Evolutionary conservation across 2,329 filamentous ascomycete genomes (phyloP).

Genomic region (Cladophialophora exuberans): DNA sequence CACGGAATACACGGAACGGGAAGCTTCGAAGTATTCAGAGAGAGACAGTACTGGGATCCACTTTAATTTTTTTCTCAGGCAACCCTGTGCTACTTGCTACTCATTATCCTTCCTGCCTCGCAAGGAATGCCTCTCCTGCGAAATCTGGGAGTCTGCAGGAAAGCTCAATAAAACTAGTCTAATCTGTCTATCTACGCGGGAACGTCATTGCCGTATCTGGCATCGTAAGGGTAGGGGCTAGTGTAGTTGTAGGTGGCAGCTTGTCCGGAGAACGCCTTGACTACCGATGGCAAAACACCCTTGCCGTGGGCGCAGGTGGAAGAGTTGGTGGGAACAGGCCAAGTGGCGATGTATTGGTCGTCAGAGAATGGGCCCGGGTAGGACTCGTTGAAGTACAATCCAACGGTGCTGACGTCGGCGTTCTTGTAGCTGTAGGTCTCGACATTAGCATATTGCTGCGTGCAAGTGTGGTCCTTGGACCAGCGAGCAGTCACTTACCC

Average conservation of each 20-base stretch:
- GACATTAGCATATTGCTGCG: too few relatives aligned
- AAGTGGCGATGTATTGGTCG: slow-evolving; percentile 31
- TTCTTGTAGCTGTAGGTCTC: slow-evolving; percentile 47
- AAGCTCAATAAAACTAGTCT: too few relatives aligned
- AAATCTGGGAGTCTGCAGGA: too few relatives aligned
- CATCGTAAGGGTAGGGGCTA: slow-evolving; percentile 22
- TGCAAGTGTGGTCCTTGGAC: too few relatives aligned
- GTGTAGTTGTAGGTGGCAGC: slow-evolving; percentile 24
- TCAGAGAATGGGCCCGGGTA: slow-evolving; percentile 43
- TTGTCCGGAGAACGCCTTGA: slow-evolving; percentile 14
- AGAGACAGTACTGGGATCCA: too few relatives aligned
- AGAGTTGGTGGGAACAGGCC: slow-evolving; percentile 56
- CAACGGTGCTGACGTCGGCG: slow-evolving; percentile 43
- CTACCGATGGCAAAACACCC: slow-evolving; percentile 45
- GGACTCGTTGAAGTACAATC: slow-evolving; percentile 57
- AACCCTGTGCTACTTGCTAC: too few relatives aligned
- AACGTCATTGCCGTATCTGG: slow-evolving; percentile 14
- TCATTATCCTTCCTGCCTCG: too few relatives aligned
- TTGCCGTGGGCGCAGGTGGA: slow-evolving; percentile 75
- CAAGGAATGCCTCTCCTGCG: too few relatives aligned
- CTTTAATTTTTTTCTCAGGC: too few relatives aligned
- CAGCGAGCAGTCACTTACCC: slow-evolving; percentile 30
- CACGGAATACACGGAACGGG: too few relatives aligned
- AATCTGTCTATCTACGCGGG: neutral
- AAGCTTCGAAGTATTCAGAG: too few relatives aligned